Percentiles rank a stretch among this genome's conserved stretches.
Evolutionary conservation across 495 filamentous ascomycete species (phyloP).

Genomic region (Echria macrotheca): DNA sequence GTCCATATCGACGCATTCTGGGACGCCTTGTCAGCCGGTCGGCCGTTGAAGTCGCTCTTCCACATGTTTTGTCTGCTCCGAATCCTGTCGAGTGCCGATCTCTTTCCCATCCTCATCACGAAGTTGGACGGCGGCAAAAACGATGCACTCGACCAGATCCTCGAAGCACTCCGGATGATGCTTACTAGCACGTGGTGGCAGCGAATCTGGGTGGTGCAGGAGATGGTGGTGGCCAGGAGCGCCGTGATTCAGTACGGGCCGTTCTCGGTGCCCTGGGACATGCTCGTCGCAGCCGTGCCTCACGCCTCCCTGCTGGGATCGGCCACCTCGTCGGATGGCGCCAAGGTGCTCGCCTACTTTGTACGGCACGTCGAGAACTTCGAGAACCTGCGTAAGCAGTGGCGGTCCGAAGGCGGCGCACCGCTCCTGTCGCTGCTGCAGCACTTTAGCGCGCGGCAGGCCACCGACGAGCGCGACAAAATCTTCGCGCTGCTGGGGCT

Average conservation of each 20-base stretch:
- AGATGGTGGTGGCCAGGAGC: not conserved
- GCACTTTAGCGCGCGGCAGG: slow-evolving; percentile 1
- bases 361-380: not conserved
- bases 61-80: slow-evolving; percentile 1
- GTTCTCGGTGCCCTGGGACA: not conserved
- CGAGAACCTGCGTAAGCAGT: not conserved
- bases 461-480: slow-evolving; percentile 10
- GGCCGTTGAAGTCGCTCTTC: not conserved
- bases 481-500: slow-evolving; percentile 1
- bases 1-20: not conserved
- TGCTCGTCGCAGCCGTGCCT: slow-evolving; percentile 4
- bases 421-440: slow-evolving; percentile 2
- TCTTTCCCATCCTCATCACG: not conserved
- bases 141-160: not conserved
- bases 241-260: slow-evolving; percentile 5
- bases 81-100: not conserved
- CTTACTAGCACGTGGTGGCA: slow-evolving; percentile 8
- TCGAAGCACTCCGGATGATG: slow-evolving; percentile 1
- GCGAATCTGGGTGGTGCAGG: slow-evolving; percentile 9
- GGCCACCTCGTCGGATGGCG: not conserved
- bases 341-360: slow-evolving; percentile 8
- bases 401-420: not conserved
- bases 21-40: not conserved
- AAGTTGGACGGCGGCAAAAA: too few species aligned
- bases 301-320: not conserved